These are phyloP conservation scores for Ganoderma multipileum DNA, from an alignment of 1,284 basidiomycete genomes.

Conservation along the genomic window DNA sequence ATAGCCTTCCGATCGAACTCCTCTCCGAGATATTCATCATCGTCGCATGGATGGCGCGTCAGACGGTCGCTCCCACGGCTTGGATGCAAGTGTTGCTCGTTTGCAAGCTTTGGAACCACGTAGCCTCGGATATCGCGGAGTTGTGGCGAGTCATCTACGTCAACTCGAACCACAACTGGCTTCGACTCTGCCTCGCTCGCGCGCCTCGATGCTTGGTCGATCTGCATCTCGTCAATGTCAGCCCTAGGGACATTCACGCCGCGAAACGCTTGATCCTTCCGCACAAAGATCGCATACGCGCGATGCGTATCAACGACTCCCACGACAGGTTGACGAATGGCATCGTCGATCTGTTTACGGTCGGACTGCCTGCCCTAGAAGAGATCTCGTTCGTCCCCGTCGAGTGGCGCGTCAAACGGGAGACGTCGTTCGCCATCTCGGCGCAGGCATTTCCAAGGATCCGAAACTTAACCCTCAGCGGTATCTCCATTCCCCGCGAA, in stretches of 20 bases:
- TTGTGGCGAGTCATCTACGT: conserved; percentile 16
- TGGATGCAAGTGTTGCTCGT: conserved; percentile 13
- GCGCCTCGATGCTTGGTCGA: background rate
- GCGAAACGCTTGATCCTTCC: background rate
- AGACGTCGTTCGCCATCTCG: background rate
- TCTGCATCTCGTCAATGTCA: conserved; percentile 4
- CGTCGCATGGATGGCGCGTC: background rate
- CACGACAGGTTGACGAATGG: background rate
- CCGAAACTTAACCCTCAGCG: conserved; percentile 7
- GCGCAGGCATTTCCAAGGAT: background rate
- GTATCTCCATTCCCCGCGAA: conserved; percentile 9
- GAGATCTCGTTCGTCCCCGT: conserved; percentile 8
- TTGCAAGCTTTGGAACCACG: conserved; percentile 7
- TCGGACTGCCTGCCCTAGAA: conserved; percentile 5
- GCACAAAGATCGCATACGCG: conserved; percentile 7
- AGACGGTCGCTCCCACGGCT: background rate
- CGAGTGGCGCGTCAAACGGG: conserved; percentile 2
- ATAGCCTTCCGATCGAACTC: conserved; percentile 6
- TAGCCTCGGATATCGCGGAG: conserved; percentile 4
- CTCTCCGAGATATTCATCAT: conserved; percentile 1
- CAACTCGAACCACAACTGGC: conserved; percentile 10
- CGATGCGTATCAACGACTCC: conserved; percentile 5
- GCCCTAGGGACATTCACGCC: background rate
- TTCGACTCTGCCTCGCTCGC: conserved; percentile 9
- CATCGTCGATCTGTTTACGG: background rate